Percentiles rank a stretch among this genome's conserved stretches.
Evolutionary conservation across 257 asterid species (phyloP).

Genomic region (Rhazya stricta): DNA sequence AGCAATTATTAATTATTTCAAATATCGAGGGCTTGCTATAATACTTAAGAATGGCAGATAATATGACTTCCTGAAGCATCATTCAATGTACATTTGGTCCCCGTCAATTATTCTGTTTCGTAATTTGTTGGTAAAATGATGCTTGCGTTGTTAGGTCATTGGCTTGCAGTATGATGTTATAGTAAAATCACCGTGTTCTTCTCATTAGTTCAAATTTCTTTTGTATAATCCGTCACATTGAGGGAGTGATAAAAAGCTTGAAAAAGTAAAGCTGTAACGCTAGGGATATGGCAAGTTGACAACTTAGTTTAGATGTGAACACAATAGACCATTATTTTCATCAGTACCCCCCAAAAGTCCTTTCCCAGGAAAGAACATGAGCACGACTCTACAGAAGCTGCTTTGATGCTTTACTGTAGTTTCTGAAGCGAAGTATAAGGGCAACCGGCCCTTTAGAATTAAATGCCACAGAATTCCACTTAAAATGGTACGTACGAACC

Average conservation of each 20-base stretch:
- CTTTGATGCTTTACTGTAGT: too few relatives aligned
- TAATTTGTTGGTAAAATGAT: neutral
- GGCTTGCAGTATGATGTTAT: neutral
- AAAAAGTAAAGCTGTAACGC: neutral
- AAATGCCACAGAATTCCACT: neutral
- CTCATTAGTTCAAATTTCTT: too few relatives aligned
- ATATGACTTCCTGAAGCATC: neutral
- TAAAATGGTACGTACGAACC: neutral
- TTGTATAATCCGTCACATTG: too few relatives aligned
- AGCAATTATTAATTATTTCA: neutral
- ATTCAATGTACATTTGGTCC: neutral
- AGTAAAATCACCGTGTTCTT: neutral
- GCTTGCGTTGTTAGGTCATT: neutral
- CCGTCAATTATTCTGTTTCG: neutral
- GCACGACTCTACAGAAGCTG: too few relatives aligned
- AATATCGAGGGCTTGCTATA: neutral
- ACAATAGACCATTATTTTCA: too few relatives aligned
- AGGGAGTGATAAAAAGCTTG: too few relatives aligned
- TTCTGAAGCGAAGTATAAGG: too few relatives aligned
- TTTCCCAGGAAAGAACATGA: too few relatives aligned
- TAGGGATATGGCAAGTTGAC: too few relatives aligned
- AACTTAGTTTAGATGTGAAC: too few relatives aligned
- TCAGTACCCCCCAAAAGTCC: too few relatives aligned
- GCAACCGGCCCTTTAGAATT: too few relatives aligned
- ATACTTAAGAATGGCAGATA: neutral